Evolutionary conservation across 1,284 basidiomycete species (phyloP).

Genomic region (Trichosporon sp.): DNA sequence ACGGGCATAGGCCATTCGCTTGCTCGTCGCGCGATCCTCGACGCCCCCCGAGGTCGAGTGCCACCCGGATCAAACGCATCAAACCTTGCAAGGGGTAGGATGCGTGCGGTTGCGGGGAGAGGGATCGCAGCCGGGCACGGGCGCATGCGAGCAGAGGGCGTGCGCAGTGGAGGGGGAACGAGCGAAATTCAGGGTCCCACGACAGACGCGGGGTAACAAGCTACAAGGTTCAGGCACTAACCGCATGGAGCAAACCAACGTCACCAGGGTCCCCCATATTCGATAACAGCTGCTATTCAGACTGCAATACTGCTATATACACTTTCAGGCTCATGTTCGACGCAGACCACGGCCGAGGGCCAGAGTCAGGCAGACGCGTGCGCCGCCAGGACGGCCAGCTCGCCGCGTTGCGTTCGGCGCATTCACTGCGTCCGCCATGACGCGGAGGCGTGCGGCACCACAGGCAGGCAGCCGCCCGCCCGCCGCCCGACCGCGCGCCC

Average conservation of each 20-base stretch:
- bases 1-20: neutral
- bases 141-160: neutral
- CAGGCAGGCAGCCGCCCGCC: neutral
- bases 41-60: neutral
- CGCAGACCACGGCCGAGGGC: neutral
- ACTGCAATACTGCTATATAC: neutral
- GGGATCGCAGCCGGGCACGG: neutral
- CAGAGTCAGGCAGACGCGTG: neutral
- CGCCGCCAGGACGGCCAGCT: neutral
- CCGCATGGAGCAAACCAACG: constrained; percentile 4
- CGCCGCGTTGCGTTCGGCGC: neutral
- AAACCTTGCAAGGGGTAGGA: neutral
- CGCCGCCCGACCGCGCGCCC: too few species aligned
- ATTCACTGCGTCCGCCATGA: neutral
- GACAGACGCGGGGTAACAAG: neutral
- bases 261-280: neutral
- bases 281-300: neutral
- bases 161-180: neutral
- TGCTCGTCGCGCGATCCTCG: neutral
- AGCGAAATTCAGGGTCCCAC: neutral
- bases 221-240: constrained; percentile 1
- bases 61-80: neutral
- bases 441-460: neutral
- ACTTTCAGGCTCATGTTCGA: neutral
- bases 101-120: neutral